These are phyloP conservation scores for Agrocybe pediades DNA, from an alignment of 768 basidiomycete genomes.

Conservation along the genomic window DNA sequence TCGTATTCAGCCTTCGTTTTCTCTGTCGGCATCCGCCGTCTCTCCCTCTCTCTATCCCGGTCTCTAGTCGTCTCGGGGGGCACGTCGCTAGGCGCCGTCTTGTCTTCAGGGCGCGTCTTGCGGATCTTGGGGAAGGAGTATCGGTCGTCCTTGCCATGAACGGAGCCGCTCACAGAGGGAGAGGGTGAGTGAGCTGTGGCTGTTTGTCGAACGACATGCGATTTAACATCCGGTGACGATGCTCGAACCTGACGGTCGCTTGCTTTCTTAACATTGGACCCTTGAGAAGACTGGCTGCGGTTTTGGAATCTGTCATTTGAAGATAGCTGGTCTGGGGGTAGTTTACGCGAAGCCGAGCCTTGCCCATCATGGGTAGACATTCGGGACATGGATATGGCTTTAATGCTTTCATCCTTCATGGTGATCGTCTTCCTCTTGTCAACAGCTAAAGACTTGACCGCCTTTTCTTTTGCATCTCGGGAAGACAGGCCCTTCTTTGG, in stretches of 20 bases:
- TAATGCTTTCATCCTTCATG: conserved; percentile 51
- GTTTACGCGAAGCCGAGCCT: conserved; percentile 1
- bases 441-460: conserved; percentile 42
- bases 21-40: neutral
- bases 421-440: conserved; percentile 37
- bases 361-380: neutral
- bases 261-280: neutral
- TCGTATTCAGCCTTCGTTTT: neutral
- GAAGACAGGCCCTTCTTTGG: conserved; percentile 49
- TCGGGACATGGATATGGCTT: conserved; percentile 17
- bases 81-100: neutral
- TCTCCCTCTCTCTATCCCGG: conserved; percentile 1
- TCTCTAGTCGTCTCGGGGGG: neutral
- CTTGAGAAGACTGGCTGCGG: neutral
- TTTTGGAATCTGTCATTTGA: neutral
- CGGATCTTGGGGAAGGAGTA: neutral
- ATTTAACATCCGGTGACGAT: neutral
- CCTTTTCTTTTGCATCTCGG: conserved; percentile 50
- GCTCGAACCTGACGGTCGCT: neutral
- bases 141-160: neutral
- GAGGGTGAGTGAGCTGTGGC: neutral
- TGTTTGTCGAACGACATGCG: neutral
- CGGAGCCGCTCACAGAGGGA: neutral
- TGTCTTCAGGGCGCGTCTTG: neutral
- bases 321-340: neutral